Evolutionary conservation across 116 monocot genomes (phyloP), one percentile per base, ranked within the genome.

Genomic region (Posidonia oceanica): DNA sequence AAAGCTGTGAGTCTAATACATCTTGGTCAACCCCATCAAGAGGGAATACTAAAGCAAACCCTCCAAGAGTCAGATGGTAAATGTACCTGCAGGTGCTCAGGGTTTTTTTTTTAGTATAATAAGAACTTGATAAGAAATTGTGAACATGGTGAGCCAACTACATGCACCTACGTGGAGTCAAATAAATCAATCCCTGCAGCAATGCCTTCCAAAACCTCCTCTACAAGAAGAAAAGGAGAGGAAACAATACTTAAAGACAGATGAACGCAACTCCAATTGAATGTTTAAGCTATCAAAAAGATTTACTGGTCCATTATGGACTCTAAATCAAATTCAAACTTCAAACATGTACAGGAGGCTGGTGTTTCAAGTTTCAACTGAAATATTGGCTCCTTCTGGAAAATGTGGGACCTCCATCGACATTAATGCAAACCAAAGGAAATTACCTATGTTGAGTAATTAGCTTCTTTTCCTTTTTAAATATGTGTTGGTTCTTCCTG

Each of bases 121-220:
- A 6, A 52, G 60, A 52, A 38, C 36, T 74, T 40, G 0, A 56
- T 58, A 60, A 20, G 38, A 52, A 68, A 23, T 16, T 29, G 52
- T 36, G 22, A 53, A 16, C n/a, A 36, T 3, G 56, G 66, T 3
- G 15, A 17, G 29, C 29, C 41, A 52, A 64, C 39, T 16, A 61
- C 3, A 29, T 61, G n/a, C 36, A 74, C 82, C 59, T 83, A 97
- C 97, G 80, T 89, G 70, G 92, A 92, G 59, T 97, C 92, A 79
- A 91, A 97, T 42, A 97, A 79, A 80, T 97, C 97, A 60, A 97
- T 79, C 7, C 97, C 97, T 14, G 92, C 82, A 80, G 87, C 89
- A 36, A 97, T 79, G 68, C 97, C 89, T 79, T 89, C 83, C 78
- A 97, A 82, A 70, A 97, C 83, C 75, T 97, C 92, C 76, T 97